phyloP scores from a whole-genome alignment of 352 stramenopile genomes.

The Phytophthora pinifolia region DNA sequence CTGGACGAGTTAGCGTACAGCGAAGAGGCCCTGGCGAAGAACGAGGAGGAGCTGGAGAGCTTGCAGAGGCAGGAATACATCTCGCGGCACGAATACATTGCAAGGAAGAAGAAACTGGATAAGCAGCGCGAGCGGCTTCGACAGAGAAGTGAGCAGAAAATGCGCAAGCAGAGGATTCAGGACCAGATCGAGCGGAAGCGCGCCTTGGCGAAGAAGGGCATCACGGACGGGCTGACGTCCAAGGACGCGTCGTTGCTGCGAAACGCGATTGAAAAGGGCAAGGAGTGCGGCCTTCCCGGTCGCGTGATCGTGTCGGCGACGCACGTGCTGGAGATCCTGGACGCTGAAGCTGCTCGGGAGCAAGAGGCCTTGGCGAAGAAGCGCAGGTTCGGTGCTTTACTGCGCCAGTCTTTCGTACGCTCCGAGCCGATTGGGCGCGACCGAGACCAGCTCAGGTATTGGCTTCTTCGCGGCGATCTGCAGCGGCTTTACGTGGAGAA shows the following conservation, averaged over 20 bases:
- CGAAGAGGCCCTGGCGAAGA: slow-evolving; percentile 63
- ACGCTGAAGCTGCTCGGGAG: slow-evolving; percentile 65
- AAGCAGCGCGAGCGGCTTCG: slow-evolving; percentile 62
- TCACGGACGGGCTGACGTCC: slow-evolving; percentile 60
- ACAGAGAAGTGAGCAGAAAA: slow-evolving; percentile 50
- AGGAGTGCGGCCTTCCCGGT: slow-evolving; percentile 62
- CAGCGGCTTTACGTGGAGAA: slow-evolving; percentile 73
- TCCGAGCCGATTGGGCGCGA: slow-evolving; percentile 77
- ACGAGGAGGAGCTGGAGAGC: slow-evolving; percentile 76
- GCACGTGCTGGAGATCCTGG: slow-evolving; percentile 77
- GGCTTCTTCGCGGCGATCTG: slow-evolving; percentile 70
- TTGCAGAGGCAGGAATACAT: slow-evolving; percentile 64
- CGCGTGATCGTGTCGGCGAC: slow-evolving; percentile 69
- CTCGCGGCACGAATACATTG: slow-evolving; percentile 80
- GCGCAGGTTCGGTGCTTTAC: slow-evolving; percentile 55
- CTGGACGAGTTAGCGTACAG: slow-evolving; percentile 57
- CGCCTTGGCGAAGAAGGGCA: slow-evolving; percentile 56
- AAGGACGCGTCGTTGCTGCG: slow-evolving; percentile 61
- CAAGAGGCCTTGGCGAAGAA: slow-evolving; percentile 65
- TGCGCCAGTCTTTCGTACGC: slow-evolving; percentile 72
- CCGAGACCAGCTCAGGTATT: slow-evolving; percentile 58
- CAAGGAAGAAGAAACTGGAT: slow-evolving; percentile 73
- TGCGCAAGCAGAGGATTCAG: slow-evolving; percentile 63
- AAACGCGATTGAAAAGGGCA: slow-evolving; percentile 67
- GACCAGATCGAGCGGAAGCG: slow-evolving; percentile 73